Conservation (phyloP, 208 protist species). For the Crithidia bombi region DNA sequence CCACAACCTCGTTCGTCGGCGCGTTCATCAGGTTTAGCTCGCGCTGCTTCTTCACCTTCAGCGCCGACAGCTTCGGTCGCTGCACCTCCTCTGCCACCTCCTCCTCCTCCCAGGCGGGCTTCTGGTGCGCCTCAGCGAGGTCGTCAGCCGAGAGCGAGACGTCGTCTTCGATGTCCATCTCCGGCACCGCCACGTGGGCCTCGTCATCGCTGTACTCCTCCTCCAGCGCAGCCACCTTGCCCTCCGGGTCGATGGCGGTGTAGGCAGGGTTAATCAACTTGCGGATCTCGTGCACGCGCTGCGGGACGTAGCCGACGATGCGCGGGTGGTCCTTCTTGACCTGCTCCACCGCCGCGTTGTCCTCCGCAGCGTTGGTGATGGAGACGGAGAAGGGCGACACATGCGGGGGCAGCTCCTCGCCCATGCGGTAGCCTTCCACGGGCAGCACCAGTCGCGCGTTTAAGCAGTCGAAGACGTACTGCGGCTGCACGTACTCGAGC, state of each 20-base stretch:
- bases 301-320: constrained; percentile 83
- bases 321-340: constrained; percentile 79
- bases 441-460: constrained; percentile 92
- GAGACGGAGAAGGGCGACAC: constrained; percentile 92
- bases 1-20: constrained; percentile 81
- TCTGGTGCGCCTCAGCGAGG: constrained; percentile 52
- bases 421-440: constrained; percentile 84
- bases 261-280: constrained; percentile 80
- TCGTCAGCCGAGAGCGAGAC: constrained; percentile 88
- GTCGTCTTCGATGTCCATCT: constrained; percentile 82
- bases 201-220: constrained; percentile 78
- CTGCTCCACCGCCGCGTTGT: constrained; percentile 80
- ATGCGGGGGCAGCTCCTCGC: constrained; percentile 91
- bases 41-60: constrained; percentile 91
- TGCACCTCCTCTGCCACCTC: constrained; percentile 81
- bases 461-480: constrained; percentile 97
- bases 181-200: constrained; percentile 45
- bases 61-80: constrained; percentile 76
- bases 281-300: constrained; percentile 89
- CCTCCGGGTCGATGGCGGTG: constrained; percentile 70
- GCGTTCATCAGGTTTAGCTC: constrained; percentile 90
- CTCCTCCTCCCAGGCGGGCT: constrained; percentile 80
- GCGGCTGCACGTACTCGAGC: constrained; percentile 95
- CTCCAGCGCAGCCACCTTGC: constrained; percentile 69
- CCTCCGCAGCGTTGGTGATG: constrained; percentile 83